Evolutionary conservation across 306 rosid species (phyloP), one percentile per base, ranked within the genome.

Genomic region (Pyrus communis): DNA sequence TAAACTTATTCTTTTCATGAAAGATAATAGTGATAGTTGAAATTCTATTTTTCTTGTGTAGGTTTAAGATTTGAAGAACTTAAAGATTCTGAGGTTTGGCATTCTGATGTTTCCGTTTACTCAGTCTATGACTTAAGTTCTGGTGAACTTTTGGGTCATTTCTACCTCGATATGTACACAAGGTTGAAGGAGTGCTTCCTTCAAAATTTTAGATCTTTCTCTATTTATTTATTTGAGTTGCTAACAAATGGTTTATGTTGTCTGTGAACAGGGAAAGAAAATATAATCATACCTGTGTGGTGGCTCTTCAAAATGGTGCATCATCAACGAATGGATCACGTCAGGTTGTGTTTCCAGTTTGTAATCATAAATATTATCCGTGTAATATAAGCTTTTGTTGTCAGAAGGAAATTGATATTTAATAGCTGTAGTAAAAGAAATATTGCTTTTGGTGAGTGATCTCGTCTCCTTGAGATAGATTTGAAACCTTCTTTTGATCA

Each of bases 241-340:
- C 77, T 42, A 80, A 77, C 40, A 81, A 69, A 59, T 51, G 67
- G 70, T 58, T 82, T 73, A 23, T 77, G 17, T 71, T 85, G 51
- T 81, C 69, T 73, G 79, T 75, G 78, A 54, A 79, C 88, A 95
- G 97, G 90, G 90, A 90, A 82, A 97, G 91, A 74, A 95, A 95
- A 83, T 95, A 88, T 80, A 83, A 81, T 75, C 93, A 92, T 76
- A 88, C 89, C 33, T 92, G 97, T 86, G 97, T 89, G 82, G 85
- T 95, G 86, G 89, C 97, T 83, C 92, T 95, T 77, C 99, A 95
- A 86, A 95, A 92, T 79, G 86, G 89, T 86, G 97, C 92, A 81
- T 85, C 81, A 81, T 83, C 86, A 79, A 76, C 55, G 77, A 88
- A 83, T 68, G 86, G 87, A 61, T 76, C 79, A 17, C 87, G 83